Base-by-base conservation (phyloP, 495 filamentous ascomycete species). In the Apodospora peruviana region DNA sequence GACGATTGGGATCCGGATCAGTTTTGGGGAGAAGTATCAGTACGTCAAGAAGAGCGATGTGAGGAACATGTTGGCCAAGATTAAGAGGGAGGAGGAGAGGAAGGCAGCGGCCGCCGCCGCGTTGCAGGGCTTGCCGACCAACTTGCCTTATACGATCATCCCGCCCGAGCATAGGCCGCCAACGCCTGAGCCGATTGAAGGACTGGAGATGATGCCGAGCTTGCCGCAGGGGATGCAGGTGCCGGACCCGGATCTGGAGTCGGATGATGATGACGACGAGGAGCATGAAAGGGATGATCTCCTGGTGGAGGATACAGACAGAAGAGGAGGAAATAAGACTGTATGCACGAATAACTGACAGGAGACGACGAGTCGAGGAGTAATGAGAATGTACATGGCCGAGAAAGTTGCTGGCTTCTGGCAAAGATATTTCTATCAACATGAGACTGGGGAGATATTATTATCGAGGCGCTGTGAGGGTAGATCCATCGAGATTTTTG, bases 11-110 rank as follows among this genome's bases (percentile, higher is more conserved):
- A 47, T 66, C 14, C 47, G 63, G 25, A 62, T 66, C 48, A 62
- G 58, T 29, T 66, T 66, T 45, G 63, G 61, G 20, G 63, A 66
- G 38, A 66, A 66, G 61, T 66, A 66, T 45, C 63, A 66, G 56
- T 66, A 66, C 37, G 63, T 66, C 43, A 64, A 66, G 45, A 58
- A 64, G 56, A 50, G 38, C 35, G 63, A 66, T 27, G 61, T 66
- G 23, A 43, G 63, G 16, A 66, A 66, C 52, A 56, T 54, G 49
- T 44, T 66, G 37, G 61, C 61, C 40, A 66, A 62, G 55, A 64
- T 66, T 51, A 64, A 64, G 54, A 47, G 61, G 11, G 61, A 66
- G 21, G 63, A 66, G 36, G 63, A 66, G 16, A 27, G 55, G 8
- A 64, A 64, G 52, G 56, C 59, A 1, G 56, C 56, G 2, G 52